Evolutionary conservation across 768 basidiomycete species (phyloP).

Genomic region (Lactarius psammicola): DNA sequence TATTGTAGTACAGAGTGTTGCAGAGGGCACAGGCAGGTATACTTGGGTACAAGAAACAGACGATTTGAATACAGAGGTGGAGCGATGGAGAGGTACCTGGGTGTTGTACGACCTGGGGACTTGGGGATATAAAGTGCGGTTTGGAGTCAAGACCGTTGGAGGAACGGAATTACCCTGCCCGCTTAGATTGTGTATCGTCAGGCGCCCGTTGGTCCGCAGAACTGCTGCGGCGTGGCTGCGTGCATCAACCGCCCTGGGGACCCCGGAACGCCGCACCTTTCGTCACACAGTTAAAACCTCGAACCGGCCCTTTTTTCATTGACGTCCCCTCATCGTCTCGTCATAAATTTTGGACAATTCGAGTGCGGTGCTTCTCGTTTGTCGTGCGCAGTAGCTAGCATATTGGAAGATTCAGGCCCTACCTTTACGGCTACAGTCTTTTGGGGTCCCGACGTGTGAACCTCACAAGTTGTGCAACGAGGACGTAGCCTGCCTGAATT

Average conservation of each 20-base stretch:
- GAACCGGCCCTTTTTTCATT: not conserved
- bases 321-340: not conserved
- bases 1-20: not conserved
- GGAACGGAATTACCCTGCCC: not conserved
- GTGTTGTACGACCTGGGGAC: not conserved
- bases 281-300: not conserved
- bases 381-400: not conserved
- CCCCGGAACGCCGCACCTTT: not conserved
- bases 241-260: not conserved
- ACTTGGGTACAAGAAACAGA: constrained; percentile 5
- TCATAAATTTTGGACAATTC: not conserved
- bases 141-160: not conserved
- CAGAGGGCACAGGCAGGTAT: not conserved
- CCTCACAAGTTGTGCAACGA: not conserved
- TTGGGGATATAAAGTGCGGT: not conserved
- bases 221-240: constrained; percentile 1
- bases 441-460: not conserved
- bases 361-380: not conserved
- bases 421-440: not conserved
- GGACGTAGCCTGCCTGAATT: not conserved
- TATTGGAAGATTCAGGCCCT: not conserved
- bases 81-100: not conserved
- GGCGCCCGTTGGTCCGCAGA: not conserved
- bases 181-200: not conserved
- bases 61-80: not conserved